Conservation (phyloP, 306 rosid genomes). For the Cotoneaster glaucophyllus region DNA sequence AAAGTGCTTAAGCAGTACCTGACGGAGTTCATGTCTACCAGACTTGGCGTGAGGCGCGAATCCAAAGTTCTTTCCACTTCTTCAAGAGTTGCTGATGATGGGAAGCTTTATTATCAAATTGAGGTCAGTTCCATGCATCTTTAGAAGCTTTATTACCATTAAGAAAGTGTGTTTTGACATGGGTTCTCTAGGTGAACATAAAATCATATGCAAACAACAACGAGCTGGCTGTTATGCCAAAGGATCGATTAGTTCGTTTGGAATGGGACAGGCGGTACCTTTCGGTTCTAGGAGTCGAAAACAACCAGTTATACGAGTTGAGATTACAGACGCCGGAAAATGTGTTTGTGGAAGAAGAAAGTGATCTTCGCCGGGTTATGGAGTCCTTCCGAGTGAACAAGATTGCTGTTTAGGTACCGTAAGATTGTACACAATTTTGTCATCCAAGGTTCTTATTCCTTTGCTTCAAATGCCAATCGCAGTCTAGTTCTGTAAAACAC, state of each 20-base stretch:
- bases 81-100: conserved; percentile 77
- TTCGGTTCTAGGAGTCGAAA: conserved; percentile 93
- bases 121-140: conserved; percentile 42
- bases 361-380: conserved; percentile 74
- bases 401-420: conserved; percentile 23
- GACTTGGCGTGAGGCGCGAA: conserved; percentile 83
- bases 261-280: conserved; percentile 93
- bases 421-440: background rate
- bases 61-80: conserved; percentile 66
- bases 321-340: conserved; percentile 88
- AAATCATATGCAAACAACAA: conserved; percentile 90
- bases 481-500: background rate
- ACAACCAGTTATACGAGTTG: conserved; percentile 77
- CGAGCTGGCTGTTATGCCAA: conserved; percentile 92
- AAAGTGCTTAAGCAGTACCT: conserved; percentile 72
- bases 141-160: background rate
- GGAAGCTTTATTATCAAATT: conserved; percentile 73
- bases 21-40: conserved; percentile 89
- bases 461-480: background rate
- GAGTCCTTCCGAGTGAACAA: conserved; percentile 86
- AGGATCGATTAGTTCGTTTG: conserved; percentile 69
- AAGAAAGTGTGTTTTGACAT: background rate
- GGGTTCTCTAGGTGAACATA: conserved; percentile 63
- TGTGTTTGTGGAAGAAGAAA: conserved; percentile 69
- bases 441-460: background rate